These are phyloP conservation scores for Colletotrichum sp. DNA, from an alignment of 2,329 filamentous ascomycete species.

Conservation along the genomic window DNA sequence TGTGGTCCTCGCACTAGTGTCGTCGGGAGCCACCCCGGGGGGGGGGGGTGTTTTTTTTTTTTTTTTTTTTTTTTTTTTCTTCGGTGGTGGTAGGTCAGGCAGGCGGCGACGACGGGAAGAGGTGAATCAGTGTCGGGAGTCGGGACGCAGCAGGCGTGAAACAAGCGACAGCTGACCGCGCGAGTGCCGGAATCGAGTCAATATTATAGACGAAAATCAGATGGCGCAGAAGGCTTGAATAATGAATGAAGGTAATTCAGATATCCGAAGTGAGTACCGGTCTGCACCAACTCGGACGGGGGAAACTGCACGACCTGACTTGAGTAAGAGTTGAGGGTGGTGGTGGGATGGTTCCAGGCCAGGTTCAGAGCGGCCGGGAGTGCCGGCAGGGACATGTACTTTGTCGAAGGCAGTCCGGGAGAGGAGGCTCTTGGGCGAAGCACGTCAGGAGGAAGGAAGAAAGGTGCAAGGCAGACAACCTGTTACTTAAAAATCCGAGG, in stretches of 20 bases:
- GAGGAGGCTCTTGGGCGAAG: background rate
- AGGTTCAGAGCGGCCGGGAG: background rate
- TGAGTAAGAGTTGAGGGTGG: background rate
- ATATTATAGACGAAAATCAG: background rate
- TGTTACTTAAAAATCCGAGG: background rate
- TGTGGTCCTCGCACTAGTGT: too few species aligned
- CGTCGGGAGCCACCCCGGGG: too few species aligned
- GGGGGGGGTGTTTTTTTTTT: too few species aligned
- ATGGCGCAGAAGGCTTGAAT: background rate
- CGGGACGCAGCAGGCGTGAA: background rate
- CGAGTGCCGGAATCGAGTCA: background rate
- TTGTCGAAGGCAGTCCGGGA: background rate
- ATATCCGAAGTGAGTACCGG: background rate
- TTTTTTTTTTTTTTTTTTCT: background rate
- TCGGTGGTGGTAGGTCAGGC: background rate
- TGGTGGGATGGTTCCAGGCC: background rate
- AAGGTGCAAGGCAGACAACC: background rate
- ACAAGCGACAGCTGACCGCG: background rate
- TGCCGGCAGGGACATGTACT: background rate
- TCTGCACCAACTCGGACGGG: slow-evolving; percentile 7
- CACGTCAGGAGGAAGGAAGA: background rate
- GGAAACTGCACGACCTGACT: background rate
- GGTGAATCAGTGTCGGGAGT: background rate
- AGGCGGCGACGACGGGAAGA: background rate
- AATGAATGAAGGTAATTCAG: background rate